Evolutionary conservation across 2,329 filamentous ascomycete genomes (phyloP).

Genomic region (Colletotrichum liriopes): DNA sequence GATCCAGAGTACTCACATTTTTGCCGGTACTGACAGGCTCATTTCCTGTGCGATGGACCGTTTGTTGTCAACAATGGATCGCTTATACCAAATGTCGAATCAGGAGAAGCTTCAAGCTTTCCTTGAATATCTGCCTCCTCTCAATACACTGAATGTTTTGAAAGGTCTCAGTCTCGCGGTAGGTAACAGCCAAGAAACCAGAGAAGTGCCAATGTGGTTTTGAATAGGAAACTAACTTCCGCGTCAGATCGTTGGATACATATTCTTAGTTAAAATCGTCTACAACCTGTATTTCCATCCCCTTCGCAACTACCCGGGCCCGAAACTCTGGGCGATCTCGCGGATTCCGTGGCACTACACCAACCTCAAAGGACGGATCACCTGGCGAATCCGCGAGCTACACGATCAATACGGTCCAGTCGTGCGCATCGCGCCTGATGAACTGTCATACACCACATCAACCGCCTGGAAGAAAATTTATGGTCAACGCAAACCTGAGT

Average conservation of each 20-base stretch:
- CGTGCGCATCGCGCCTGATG: slow-evolving; percentile 57
- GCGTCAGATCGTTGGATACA: neutral
- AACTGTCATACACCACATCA: slow-evolving; percentile 55
- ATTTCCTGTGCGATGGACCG: neutral
- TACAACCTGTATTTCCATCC: slow-evolving; percentile 54
- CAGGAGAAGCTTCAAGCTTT: neutral
- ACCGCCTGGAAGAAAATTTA: slow-evolving; percentile 59
- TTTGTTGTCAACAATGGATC: neutral
- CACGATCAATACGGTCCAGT: slow-evolving; percentile 51
- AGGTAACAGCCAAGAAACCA: neutral
- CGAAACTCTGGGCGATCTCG: slow-evolving; percentile 26
- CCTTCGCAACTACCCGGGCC: slow-evolving; percentile 51
- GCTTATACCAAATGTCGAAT: neutral
- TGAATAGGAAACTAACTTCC: neutral
- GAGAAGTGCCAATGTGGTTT: neutral
- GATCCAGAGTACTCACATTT: too few relatives aligned
- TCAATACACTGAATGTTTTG: neutral
- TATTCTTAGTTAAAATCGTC: slow-evolving; percentile 18
- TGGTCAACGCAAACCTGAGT: slow-evolving; percentile 42
- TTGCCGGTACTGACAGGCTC: neutral
- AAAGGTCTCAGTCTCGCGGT: neutral
- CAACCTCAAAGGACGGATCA: slow-evolving; percentile 1
- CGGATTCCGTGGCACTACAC: slow-evolving; percentile 10
- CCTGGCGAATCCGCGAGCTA: slow-evolving; percentile 41
- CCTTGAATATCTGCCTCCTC: neutral